Evolutionary conservation across 176 grass and related monocot species (phyloP).

Genomic region (Triticum monococcum): DNA sequence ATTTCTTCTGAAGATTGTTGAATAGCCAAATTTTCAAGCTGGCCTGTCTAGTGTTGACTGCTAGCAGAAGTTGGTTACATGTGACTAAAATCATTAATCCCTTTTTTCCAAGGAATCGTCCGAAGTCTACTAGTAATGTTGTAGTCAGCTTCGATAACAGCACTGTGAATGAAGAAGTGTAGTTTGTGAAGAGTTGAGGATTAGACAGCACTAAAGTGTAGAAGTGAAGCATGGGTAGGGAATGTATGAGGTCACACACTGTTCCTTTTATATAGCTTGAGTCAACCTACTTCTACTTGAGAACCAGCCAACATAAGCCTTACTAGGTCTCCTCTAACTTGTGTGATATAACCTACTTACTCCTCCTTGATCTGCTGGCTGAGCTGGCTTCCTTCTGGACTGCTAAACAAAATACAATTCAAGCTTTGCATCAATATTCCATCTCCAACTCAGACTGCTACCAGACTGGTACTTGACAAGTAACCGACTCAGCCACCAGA

Average conservation of each 20-base stretch:
- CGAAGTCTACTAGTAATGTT: background rate
- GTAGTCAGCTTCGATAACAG: background rate
- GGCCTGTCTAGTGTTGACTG: background rate
- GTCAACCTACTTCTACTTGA: background rate
- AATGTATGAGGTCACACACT: background rate
- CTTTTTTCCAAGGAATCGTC: background rate
- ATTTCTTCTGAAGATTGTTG: background rate
- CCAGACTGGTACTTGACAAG: background rate
- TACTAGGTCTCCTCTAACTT: background rate
- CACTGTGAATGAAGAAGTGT: background rate
- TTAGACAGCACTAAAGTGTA: background rate
- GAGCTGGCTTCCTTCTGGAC: background rate
- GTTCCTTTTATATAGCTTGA: background rate
- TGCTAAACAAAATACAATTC: background rate
- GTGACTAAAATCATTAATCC: background rate
- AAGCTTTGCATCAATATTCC: background rate
- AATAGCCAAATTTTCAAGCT: constrained; percentile 1
- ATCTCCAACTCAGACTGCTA: background rate
- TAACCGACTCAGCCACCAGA: background rate
- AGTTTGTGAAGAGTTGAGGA: background rate
- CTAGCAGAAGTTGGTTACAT: background rate
- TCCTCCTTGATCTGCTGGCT: background rate
- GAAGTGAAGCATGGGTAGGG: background rate
- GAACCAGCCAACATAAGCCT: background rate
- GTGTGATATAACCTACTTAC: background rate